These are phyloP conservation scores for Tricholoma sp. DNA, from an alignment of 768 basidiomycete species.

Conservation along the genomic window DNA sequence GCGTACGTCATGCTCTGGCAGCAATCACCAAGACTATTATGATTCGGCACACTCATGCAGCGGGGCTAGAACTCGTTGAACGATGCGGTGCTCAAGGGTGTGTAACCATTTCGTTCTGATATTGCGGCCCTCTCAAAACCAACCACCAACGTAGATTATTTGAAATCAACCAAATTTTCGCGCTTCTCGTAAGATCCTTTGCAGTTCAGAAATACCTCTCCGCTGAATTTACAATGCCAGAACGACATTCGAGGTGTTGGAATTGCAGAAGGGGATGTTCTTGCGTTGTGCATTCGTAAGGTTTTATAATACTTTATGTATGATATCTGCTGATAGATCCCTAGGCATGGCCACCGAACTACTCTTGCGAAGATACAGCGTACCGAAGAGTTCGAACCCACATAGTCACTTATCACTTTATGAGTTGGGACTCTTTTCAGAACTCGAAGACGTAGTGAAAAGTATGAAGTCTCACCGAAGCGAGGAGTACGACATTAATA, in stretches of 20 bases:
- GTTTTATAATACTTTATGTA: not conserved
- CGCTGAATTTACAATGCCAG: conserved; percentile 15
- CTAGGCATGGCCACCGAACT: conserved; percentile 25
- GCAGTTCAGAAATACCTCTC: not conserved
- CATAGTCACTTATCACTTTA: conserved; percentile 16
- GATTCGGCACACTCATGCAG: conserved; percentile 12
- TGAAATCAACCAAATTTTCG: conserved; percentile 28
- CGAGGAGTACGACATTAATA: conserved; percentile 23
- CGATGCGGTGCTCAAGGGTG: conserved; percentile 39
- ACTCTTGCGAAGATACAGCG: conserved; percentile 14
- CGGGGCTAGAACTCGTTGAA: conserved; percentile 20
- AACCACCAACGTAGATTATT: conserved; percentile 19
- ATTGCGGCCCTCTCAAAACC: no score
- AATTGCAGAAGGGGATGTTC: conserved; percentile 42
- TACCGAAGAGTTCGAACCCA: conserved; percentile 15
- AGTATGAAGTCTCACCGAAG: conserved; percentile 23
- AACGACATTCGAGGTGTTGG: conserved; percentile 31
- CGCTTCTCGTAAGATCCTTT: conserved; percentile 22
- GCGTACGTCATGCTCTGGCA: conserved; percentile 18
- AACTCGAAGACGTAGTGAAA: conserved; percentile 14
- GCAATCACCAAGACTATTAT: conserved; percentile 15
- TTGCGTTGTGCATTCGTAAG: conserved; percentile 35
- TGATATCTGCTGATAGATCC: not conserved
- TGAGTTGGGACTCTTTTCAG: conserved; percentile 13
- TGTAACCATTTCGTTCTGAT: no score